Conservation (phyloP, 2,329 filamentous ascomycete species). For the Cordyceps militaris region DNA sequence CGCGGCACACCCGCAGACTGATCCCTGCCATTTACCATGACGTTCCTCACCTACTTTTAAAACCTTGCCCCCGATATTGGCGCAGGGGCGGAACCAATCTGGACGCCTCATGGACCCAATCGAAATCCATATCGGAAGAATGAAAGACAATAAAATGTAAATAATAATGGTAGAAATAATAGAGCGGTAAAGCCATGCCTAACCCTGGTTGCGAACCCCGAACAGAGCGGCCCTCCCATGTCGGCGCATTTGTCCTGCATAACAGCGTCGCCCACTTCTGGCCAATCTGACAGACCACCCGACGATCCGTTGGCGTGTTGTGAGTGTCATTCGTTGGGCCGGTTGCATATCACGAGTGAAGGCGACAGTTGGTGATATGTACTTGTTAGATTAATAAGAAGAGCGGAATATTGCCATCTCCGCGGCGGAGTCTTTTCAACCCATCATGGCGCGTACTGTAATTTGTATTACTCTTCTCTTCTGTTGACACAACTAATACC, state of each 20-base stretch:
- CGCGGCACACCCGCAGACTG: background rate
- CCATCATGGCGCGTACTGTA: too few species aligned
- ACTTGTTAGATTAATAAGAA: background rate
- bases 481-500: too few species aligned
- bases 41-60: background rate
- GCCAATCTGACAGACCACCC: slow-evolving; percentile 7
- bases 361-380: background rate
- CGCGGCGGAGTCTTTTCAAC: too few species aligned
- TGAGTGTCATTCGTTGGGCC: background rate
- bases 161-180: background rate
- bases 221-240: background rate
- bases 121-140: background rate
- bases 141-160: background rate
- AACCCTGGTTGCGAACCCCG: background rate
- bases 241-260: background rate
- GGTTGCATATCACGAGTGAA: background rate
- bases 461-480: too few species aligned
- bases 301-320: slow-evolving; percentile 3
- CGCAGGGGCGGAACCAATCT: background rate
- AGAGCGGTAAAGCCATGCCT: background rate
- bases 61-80: background rate
- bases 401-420: background rate
- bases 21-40: background rate
- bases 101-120: slow-evolving; percentile 4
- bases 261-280: background rate